Percentiles rank a stretch among this genome's conserved stretches.
Conservation (phyloP, 1,139 yeast genomes). For the Suhomyces ambrosiae region DNA sequence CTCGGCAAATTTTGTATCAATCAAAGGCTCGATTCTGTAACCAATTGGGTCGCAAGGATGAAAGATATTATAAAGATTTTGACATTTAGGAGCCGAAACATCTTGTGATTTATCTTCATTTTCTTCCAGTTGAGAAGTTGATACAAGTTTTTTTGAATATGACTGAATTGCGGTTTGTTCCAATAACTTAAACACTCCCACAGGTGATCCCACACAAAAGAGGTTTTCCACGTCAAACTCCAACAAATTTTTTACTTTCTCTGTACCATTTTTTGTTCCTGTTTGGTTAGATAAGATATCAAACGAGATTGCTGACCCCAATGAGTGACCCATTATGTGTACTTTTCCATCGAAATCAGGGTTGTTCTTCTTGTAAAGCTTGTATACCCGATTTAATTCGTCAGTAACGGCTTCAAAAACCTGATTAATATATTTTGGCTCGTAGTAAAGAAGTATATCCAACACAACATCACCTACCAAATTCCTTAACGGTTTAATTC, state of each 20-base stretch:
- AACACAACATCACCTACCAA: slow-evolving; percentile 83
- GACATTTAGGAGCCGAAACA: slow-evolving; percentile 52
- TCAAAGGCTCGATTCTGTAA: slow-evolving; percentile 81
- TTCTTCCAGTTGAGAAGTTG: background rate
- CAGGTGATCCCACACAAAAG: slow-evolving; percentile 87
- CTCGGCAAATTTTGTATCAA: slow-evolving; percentile 54
- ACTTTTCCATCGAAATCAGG: slow-evolving; percentile 80
- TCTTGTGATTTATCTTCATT: background rate
- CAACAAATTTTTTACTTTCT: slow-evolving; percentile 34
- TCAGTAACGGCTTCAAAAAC: slow-evolving; percentile 66
- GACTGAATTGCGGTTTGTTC: slow-evolving; percentile 52
- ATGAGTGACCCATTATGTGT: slow-evolving; percentile 85
- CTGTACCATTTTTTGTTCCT: slow-evolving; percentile 21
- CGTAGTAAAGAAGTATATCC: slow-evolving; percentile 83
- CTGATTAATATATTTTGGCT: slow-evolving; percentile 65
- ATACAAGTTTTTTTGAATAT: slow-evolving; percentile 2
- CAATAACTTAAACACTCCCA: slow-evolving; percentile 79
- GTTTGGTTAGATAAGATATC: slow-evolving; percentile 69
- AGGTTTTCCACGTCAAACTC: slow-evolving; percentile 73
- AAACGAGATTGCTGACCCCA: slow-evolving; percentile 84
- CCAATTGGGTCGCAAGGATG: slow-evolving; percentile 92
- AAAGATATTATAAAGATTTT: slow-evolving; percentile 71
- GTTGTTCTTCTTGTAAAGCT: slow-evolving; percentile 58
- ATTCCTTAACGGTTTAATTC: slow-evolving; percentile 74
- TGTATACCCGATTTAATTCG: slow-evolving; percentile 72